A percentile compares a stretch with the other conserved stretches of the same genome.
These are phyloP conservation scores for Xanthoconium stramineum DNA, from an alignment of 768 basidiomycete species.

Conservation along the genomic window DNA sequence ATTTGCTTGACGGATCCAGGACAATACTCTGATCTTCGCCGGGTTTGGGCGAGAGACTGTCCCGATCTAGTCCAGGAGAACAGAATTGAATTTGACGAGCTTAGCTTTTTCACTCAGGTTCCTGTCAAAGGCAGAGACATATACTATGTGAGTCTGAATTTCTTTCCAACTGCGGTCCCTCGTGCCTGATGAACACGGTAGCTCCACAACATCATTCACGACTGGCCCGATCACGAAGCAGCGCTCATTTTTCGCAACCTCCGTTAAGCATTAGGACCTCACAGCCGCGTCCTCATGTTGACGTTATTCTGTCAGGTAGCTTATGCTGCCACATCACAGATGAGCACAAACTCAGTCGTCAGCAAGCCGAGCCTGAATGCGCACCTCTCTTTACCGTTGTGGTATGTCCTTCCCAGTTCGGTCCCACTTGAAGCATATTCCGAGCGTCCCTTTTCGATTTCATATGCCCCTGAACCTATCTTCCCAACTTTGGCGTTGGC, in stretches of 20 bases:
- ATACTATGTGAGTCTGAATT: slow-evolving; percentile 30
- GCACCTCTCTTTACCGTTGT: slow-evolving; percentile 7
- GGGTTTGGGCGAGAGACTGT: slow-evolving; percentile 25
- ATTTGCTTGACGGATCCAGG: background rate
- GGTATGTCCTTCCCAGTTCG: slow-evolving; percentile 9
- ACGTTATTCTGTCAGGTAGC: background rate
- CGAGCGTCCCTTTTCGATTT: background rate
- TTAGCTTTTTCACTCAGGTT: slow-evolving; percentile 29
- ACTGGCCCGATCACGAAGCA: slow-evolving; percentile 33
- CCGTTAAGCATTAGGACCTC: slow-evolving; percentile 27
- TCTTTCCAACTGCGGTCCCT: background rate
- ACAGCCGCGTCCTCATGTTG: slow-evolving; percentile 31
- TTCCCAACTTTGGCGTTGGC: slow-evolving; percentile 33
- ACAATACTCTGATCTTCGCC: background rate
- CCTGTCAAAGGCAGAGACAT: slow-evolving; percentile 3
- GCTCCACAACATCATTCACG: slow-evolving; percentile 28
- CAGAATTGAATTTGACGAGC: slow-evolving; percentile 25
- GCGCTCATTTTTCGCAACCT: slow-evolving; percentile 28
- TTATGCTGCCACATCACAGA: slow-evolving; percentile 11
- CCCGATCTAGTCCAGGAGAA: slow-evolving; percentile 21
- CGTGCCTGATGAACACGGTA: background rate
- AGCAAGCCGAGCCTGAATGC: slow-evolving; percentile 12
- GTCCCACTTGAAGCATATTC: background rate
- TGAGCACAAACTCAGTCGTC: slow-evolving; percentile 20
- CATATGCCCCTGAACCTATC: slow-evolving; percentile 34